A percentile compares a stretch with the other conserved stretches of the same genome.
Evolutionary conservation across 441 rosid species (phyloP).

Genomic region (Viola pubescens): DNA sequence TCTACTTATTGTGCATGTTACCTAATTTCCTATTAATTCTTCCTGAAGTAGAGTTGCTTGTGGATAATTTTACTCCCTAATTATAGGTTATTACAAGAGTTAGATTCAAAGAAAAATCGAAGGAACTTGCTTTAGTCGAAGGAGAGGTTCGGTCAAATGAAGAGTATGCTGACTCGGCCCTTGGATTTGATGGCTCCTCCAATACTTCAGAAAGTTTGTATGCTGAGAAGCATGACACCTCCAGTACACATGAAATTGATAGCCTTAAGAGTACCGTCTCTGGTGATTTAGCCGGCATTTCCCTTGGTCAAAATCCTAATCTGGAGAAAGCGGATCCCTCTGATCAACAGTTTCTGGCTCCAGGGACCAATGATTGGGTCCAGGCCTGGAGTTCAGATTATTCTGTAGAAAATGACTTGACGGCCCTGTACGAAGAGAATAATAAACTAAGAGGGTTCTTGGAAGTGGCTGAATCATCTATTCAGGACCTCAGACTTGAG

Average conservation of each 20-base stretch:
- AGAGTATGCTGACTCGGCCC: conserved; percentile 52
- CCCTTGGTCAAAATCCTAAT: conserved; percentile 49
- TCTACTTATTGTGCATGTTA: background rate
- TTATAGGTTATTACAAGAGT: conserved; percentile 56
- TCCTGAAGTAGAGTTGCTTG: conserved; percentile 2
- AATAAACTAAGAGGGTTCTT: conserved; percentile 71
- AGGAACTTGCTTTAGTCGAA: conserved; percentile 41
- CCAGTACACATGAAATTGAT: conserved; percentile 69
- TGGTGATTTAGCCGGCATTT: conserved; percentile 63
- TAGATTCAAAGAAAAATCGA: conserved; percentile 54
- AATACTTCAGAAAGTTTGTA: conserved; percentile 75
- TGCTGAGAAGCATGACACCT: conserved; percentile 83
- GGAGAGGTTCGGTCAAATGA: conserved; percentile 45
- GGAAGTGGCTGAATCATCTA: conserved; percentile 72
- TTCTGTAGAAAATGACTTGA: conserved; percentile 57
- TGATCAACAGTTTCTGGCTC: conserved; percentile 38
- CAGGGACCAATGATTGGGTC: conserved; percentile 52
- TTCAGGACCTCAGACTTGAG: conserved; percentile 71
- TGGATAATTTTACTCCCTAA: conserved; percentile 11
- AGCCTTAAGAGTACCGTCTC: conserved; percentile 69
- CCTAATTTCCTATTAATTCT: background rate
- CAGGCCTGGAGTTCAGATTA: conserved; percentile 73
- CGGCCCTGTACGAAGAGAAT: conserved; percentile 66
- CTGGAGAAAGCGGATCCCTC: conserved; percentile 51
- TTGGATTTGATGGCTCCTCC: conserved; percentile 87